Conservation (phyloP, 2,329 filamentous ascomycete species). For the Pseudopithomyces maydicus region DNA sequence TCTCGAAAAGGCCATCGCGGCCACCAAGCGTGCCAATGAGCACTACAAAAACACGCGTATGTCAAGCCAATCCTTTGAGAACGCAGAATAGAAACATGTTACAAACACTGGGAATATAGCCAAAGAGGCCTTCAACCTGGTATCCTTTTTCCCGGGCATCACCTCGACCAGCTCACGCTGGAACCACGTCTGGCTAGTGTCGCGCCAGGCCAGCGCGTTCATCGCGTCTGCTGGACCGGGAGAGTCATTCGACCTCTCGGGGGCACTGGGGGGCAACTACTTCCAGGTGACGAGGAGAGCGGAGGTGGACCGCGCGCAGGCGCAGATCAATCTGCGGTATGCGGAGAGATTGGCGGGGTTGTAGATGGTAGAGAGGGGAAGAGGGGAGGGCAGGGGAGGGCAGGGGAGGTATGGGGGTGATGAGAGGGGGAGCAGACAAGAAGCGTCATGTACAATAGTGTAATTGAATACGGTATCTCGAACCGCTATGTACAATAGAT, state of each 20-base stretch:
- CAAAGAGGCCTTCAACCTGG: neutral
- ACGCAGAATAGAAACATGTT: neutral
- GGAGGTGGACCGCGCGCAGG: neutral
- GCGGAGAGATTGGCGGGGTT: neutral
- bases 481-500: too few relatives aligned
- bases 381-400: neutral
- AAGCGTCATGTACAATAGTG: neutral
- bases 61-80: neutral
- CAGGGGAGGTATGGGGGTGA: neutral
- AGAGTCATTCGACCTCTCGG: neutral
- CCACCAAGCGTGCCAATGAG: neutral
- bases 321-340: neutral
- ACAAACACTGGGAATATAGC: neutral
- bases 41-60: neutral
- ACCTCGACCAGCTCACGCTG: neutral
- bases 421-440: neutral
- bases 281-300: neutral
- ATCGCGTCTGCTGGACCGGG: neutral
- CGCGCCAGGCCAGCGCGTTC: neutral
- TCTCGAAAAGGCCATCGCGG: too few relatives aligned
- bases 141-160: neutral
- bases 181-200: neutral
- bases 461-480: neutral
- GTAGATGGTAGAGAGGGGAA: neutral
- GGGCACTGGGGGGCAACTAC: neutral